Evolutionary conservation across 345 rosid species (phyloP).

Genomic region (Aquilaria malaccensis): DNA sequence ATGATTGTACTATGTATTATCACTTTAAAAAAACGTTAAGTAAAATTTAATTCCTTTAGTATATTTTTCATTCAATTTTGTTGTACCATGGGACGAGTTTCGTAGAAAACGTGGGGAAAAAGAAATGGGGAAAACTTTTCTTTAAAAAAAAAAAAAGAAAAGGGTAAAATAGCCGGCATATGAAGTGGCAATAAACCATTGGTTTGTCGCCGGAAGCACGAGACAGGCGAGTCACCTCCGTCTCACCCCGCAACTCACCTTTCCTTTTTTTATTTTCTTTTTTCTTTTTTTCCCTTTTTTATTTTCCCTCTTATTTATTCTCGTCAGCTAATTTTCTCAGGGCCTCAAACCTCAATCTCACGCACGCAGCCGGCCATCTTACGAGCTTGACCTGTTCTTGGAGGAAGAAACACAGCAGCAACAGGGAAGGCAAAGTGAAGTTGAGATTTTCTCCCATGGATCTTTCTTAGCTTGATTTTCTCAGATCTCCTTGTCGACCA

Average conservation of each 20-base stretch:
- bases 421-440: neutral
- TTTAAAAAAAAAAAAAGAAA: neutral
- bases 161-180: neutral
- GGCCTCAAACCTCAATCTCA: too few species aligned
- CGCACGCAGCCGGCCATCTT: neutral
- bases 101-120: neutral
- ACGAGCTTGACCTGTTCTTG: neutral
- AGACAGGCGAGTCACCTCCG: neutral
- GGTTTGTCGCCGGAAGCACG: neutral
- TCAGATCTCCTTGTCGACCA: conserved; percentile 1
- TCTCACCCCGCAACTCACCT: neutral
- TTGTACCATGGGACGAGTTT: too few species aligned
- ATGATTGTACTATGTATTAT: too few species aligned
- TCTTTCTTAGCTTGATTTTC: conserved; percentile 1
- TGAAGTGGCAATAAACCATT: conserved; percentile 3
- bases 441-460: neutral
- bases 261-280: neutral
- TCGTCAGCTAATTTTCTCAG: neutral
- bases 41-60: too few species aligned
- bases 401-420: neutral
- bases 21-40: too few species aligned
- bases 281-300: neutral
- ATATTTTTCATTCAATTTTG: too few species aligned
- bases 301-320: neutral
- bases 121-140: too few species aligned